phyloP scores from a whole-genome alignment of 179 eudicot species.

The Vitellaria paradoxa region DNA sequence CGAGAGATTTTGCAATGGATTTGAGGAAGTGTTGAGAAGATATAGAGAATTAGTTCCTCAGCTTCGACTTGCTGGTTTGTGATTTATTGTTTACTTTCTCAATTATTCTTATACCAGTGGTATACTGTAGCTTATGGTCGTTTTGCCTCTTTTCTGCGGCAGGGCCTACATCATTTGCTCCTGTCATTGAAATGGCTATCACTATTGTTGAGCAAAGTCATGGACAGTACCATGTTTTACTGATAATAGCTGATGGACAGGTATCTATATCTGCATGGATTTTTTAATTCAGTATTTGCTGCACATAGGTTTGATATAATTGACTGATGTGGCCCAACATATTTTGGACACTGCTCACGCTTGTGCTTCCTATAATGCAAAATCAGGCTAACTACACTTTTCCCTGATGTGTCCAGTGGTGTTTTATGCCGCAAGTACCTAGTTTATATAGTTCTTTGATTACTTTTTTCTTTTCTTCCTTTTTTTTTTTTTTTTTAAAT shows the following conservation, averaged over 20 bases:
- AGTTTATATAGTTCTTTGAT: neutral
- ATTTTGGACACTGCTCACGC: neutral
- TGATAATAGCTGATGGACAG: slow-evolving; percentile 99
- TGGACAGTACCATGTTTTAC: slow-evolving; percentile 93
- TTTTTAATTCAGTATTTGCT: neutral
- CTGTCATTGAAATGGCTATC: slow-evolving; percentile 88
- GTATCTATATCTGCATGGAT: slow-evolving; percentile 26
- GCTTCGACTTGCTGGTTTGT: slow-evolving; percentile 80
- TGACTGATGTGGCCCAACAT: neutral
- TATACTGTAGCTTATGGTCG: slow-evolving; percentile 5
- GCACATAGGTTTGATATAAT: neutral
- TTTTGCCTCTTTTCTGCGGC: slow-evolving; percentile 15
- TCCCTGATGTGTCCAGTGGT: neutral
- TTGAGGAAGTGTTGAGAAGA: slow-evolving; percentile 80
- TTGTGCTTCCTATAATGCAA: neutral
- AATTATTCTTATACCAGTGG: neutral
- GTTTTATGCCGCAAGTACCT: neutral
- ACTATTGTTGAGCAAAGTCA: slow-evolving; percentile 94
- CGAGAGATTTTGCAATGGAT: slow-evolving; percentile 74
- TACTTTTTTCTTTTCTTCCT: too few relatives aligned
- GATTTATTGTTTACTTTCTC: neutral
- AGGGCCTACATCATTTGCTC: slow-evolving; percentile 99
- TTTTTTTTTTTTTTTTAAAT: too few relatives aligned
- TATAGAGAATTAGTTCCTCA: slow-evolving; percentile 90
- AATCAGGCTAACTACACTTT: neutral